Evolutionary conservation across 1,284 basidiomycete species (phyloP).

Genomic region (Agroathelia rolfsii): DNA sequence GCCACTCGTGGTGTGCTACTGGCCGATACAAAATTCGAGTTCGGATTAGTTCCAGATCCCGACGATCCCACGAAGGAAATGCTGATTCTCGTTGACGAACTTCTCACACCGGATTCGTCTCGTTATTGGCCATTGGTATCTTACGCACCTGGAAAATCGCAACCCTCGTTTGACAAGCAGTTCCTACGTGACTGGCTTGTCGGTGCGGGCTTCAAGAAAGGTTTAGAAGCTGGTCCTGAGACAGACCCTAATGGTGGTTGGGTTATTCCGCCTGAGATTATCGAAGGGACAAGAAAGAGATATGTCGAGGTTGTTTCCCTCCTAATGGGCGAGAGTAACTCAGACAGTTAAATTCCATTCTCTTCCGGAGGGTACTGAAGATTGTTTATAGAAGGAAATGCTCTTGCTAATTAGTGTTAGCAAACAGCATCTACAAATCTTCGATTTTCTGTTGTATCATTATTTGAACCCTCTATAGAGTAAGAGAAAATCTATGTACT

Average conservation of each 20-base stretch:
- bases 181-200: conserved; percentile 89
- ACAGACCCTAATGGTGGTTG: conserved; percentile 65
- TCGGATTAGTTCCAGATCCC: conserved; percentile 50
- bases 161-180: conserved; percentile 96
- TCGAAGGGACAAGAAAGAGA: conserved; percentile 65
- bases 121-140: conserved; percentile 85
- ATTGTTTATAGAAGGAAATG: too few species aligned
- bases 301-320: conserved; percentile 81
- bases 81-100: conserved; percentile 90
- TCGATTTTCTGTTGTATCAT: too few species aligned
- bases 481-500: too few species aligned
- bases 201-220: conserved; percentile 64
- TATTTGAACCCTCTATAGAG: too few species aligned
- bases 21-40: conserved; percentile 92
- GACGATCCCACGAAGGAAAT: conserved; percentile 27
- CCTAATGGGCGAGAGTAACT: too few species aligned
- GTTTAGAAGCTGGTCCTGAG: conserved; percentile 62
- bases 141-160: conserved; percentile 70
- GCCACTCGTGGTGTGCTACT: conserved; percentile 82
- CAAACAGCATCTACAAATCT: too few species aligned
- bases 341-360: too few species aligned
- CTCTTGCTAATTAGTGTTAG: too few species aligned
- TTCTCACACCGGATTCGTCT: conserved; percentile 94
- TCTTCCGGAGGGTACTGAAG: too few species aligned
- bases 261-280: conserved; percentile 68